Percentiles rank a stretch among this genome's conserved stretches.
These are phyloP conservation scores for Rubia tinctorum DNA, from an alignment of 305 asterid species.

Conservation along the genomic window DNA sequence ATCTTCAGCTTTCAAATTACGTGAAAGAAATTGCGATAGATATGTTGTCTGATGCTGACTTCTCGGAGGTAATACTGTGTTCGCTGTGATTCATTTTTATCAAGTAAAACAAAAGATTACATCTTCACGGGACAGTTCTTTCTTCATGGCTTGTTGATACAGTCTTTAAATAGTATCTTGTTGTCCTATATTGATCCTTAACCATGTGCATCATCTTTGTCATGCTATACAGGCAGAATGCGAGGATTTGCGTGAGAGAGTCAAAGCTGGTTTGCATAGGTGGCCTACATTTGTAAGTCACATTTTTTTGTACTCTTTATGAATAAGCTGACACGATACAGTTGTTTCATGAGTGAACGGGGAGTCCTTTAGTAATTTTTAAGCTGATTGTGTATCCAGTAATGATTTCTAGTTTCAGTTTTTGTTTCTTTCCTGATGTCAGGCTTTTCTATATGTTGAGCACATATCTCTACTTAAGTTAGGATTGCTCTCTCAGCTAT, in stretches of 20 bases:
- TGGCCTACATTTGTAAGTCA: conserved; percentile 68
- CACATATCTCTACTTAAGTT: background rate
- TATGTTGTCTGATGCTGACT: conserved; percentile 68
- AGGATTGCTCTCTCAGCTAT: conserved; percentile 7
- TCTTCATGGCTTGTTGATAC: background rate
- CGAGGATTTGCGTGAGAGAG: conserved; percentile 62
- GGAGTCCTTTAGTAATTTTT: background rate
- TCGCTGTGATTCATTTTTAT: conserved; percentile 1
- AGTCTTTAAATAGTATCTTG: background rate
- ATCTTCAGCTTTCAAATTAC: conserved; percentile 57
- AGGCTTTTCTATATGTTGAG: background rate
- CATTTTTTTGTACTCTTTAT: conserved; percentile 13
- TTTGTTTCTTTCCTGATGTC: background rate
- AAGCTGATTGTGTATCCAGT: background rate
- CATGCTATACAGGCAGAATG: conserved; percentile 68
- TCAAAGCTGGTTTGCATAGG: conserved; percentile 62
- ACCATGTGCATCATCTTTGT: conserved; percentile 18
- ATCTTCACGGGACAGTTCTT: background rate
- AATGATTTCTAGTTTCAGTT: background rate
- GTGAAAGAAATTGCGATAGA: conserved; percentile 42
- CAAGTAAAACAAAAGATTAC: background rate
- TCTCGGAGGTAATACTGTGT: conserved; percentile 54
- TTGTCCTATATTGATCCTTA: background rate
- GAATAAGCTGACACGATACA: background rate
- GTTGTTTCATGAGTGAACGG: background rate